phyloP scores from a whole-genome alignment of 2,329 filamentous ascomycete species.

The Colletotrichum gloeosporioides region DNA sequence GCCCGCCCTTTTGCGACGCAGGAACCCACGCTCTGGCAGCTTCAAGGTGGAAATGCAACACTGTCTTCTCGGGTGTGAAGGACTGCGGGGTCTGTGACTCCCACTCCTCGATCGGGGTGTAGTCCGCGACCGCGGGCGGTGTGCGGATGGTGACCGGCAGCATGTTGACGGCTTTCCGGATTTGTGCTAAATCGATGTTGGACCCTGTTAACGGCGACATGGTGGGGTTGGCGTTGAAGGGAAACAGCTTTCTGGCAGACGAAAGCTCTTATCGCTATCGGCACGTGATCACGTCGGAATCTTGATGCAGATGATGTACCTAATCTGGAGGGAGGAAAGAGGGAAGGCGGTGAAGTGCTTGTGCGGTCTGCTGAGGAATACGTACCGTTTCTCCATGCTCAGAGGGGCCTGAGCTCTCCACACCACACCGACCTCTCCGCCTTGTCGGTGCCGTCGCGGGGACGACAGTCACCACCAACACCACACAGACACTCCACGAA shows the following conservation, averaged over 20 bases:
- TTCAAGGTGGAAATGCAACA: slow-evolving; percentile 69
- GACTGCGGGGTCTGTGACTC: slow-evolving; percentile 74
- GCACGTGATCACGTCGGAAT: not conserved
- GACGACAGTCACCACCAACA: not conserved
- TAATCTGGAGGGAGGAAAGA: not conserved
- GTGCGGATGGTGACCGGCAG: slow-evolving; percentile 61
- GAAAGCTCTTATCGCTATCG: slow-evolving; percentile 26
- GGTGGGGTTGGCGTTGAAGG: slow-evolving; percentile 4
- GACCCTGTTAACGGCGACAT: not conserved
- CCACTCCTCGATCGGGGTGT: slow-evolving; percentile 70
- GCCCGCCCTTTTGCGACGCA: slow-evolving; percentile 55
- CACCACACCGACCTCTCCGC: not conserved
- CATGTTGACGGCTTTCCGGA: slow-evolving; percentile 32
- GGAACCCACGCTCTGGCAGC: slow-evolving; percentile 64
- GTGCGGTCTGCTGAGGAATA: not conserved
- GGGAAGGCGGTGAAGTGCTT: not conserved
- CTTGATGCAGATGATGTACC: not conserved
- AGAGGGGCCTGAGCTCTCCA: slow-evolving; percentile 10
- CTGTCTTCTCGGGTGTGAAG: slow-evolving; percentile 74
- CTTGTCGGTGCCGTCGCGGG: not conserved
- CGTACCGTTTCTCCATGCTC: not conserved
- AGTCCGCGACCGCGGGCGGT: slow-evolving; percentile 63
- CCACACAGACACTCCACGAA: not conserved
- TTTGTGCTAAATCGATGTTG: not conserved
- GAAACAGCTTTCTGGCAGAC: not conserved